Conservation (phyloP, 2,329 filamentous ascomycete species). For the Tolypocladium capitatum region DNA sequence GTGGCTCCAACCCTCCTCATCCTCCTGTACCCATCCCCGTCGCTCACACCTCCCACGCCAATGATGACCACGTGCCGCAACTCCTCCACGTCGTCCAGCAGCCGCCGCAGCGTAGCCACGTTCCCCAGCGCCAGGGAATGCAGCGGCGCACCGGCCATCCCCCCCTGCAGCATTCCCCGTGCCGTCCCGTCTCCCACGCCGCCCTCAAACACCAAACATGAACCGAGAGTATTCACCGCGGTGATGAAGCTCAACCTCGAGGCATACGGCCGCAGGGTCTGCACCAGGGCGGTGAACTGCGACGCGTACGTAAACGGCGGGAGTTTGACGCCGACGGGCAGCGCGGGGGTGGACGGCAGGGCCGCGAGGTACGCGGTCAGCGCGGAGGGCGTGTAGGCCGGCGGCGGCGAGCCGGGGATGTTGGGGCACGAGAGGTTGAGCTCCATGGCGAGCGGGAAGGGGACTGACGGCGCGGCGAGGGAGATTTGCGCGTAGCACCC, state of each 20-base stretch:
- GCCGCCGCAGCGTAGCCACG: slow-evolving; percentile 48
- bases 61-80: slow-evolving; percentile 49
- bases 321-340: slow-evolving; percentile 52
- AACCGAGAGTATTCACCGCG: slow-evolving; percentile 59
- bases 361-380: slow-evolving; percentile 41
- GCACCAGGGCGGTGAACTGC: slow-evolving; percentile 46
- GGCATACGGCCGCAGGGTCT: slow-evolving; percentile 28
- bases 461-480: slow-evolving; percentile 20
- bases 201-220: slow-evolving; percentile 42
- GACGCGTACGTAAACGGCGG: slow-evolving; percentile 62
- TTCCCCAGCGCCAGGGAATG: slow-evolving; percentile 67
- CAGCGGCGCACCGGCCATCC: slow-evolving; percentile 57
- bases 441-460: slow-evolving; percentile 51
- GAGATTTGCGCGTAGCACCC: slow-evolving; percentile 40
- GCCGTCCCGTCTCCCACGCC: slow-evolving; percentile 30
- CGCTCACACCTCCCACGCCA: slow-evolving; percentile 59
- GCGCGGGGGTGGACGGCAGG: slow-evolving; percentile 22
- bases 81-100: slow-evolving; percentile 37
- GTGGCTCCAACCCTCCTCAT: slow-evolving; percentile 55
- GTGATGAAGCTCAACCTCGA: slow-evolving; percentile 51
- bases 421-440: slow-evolving; percentile 72
- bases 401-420: slow-evolving; percentile 53
- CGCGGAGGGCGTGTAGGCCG: slow-evolving; percentile 46
- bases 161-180: slow-evolving; percentile 34
- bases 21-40: slow-evolving; percentile 46